A percentile compares a stretch with the other conserved stretches of the same genome.
Conservation (phyloP, 164 flowering plant species). For the Hamamelis virginiana region DNA sequence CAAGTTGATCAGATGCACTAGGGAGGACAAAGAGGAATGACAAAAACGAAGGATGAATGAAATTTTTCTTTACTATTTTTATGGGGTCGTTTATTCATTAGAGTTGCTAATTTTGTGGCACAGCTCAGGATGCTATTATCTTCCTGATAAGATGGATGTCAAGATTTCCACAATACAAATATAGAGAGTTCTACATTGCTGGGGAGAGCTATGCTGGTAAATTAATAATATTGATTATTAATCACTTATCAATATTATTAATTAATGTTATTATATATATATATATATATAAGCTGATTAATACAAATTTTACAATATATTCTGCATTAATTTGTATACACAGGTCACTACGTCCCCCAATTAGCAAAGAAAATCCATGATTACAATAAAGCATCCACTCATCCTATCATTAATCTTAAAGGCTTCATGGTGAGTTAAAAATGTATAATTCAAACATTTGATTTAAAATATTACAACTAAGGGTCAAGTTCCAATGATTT, state of each 20-base stretch:
- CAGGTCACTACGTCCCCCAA: conserved; percentile 92
- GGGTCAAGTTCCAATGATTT: too few species aligned
- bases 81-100: not conserved
- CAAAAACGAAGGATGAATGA: too few species aligned
- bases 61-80: not conserved
- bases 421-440: conserved; percentile 69
- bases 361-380: conserved; percentile 63
- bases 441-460: too few species aligned
- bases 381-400: conserved; percentile 45
- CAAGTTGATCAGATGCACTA: too few species aligned
- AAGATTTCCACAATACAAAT: conserved; percentile 75
- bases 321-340: too few species aligned
- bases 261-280: too few species aligned
- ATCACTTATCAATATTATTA: not conserved
- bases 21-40: too few species aligned
- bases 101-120: conserved; percentile 2
- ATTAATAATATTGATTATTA: not conserved
- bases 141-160: conserved; percentile 73
- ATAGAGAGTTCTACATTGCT: conserved; percentile 76
- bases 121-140: conserved; percentile 74
- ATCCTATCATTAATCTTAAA: conserved; percentile 67
- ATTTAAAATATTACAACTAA: too few species aligned
- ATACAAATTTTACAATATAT: too few species aligned
- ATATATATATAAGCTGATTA: too few species aligned
- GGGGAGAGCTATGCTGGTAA: conserved; percentile 97